phyloP scores from a whole-genome alignment of 495 filamentous ascomycete species.

The Podospora bellae-mahoneyi region DNA sequence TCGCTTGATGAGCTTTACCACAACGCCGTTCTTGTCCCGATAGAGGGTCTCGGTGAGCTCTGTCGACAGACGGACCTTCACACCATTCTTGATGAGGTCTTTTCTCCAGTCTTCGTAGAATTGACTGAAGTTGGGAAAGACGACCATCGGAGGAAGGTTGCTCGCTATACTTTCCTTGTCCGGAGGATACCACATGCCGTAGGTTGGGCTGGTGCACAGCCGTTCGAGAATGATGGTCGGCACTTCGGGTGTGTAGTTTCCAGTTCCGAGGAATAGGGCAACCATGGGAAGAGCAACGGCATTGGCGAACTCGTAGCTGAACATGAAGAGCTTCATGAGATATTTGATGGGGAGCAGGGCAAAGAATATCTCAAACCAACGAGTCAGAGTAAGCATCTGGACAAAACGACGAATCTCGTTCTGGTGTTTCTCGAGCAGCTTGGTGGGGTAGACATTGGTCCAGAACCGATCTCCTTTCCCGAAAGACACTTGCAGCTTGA shows the following conservation, averaged over 20 bases:
- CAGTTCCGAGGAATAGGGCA: conserved; percentile 75
- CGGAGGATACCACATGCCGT: conserved; percentile 73
- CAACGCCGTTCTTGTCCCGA: conserved; percentile 56
- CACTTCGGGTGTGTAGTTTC: conserved; percentile 76
- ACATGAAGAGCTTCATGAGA: conserved; percentile 66
- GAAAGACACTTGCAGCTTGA: conserved; percentile 76
- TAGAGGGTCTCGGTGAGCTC: conserved; percentile 57
- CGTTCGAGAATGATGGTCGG: conserved; percentile 71
- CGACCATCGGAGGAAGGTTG: conserved; percentile 76
- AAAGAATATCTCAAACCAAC: conserved; percentile 67
- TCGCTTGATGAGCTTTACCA: conserved; percentile 39
- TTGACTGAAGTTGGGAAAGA: conserved; percentile 68
- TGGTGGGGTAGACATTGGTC: conserved; percentile 76
- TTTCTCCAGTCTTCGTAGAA: conserved; percentile 70
- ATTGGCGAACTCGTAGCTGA: conserved; percentile 71
- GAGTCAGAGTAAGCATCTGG: conserved; percentile 62
- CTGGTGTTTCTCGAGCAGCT: conserved; percentile 59
- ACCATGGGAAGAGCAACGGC: conserved; percentile 68
- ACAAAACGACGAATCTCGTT: conserved; percentile 65
- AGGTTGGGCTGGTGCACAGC: conserved; percentile 68
- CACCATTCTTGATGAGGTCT: conserved; percentile 59
- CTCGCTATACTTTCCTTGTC: conserved; percentile 57
- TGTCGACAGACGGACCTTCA: conserved; percentile 61
- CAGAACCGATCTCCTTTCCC: conserved; percentile 76
- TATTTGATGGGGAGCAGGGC: conserved; percentile 68